A percentile compares a stretch with the other conserved stretches of the same genome.
phyloP scores from a whole-genome alignment of 2,329 filamentous ascomycete species.

The Calonectria pseudoturangicola region DNA sequence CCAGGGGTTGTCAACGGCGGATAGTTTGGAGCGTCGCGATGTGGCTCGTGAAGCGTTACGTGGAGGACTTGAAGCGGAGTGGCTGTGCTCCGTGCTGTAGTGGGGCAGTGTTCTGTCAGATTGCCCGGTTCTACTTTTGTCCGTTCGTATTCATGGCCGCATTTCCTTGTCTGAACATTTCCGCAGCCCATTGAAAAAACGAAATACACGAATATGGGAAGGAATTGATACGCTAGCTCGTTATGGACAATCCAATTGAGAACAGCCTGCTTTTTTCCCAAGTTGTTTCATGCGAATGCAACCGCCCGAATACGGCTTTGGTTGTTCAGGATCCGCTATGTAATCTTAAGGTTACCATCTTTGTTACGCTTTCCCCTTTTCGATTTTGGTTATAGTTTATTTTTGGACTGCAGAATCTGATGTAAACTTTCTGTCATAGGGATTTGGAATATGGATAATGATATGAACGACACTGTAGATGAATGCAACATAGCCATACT shows the following conservation, averaged over 20 bases:
- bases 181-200: background rate
- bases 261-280: background rate
- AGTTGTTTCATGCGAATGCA: background rate
- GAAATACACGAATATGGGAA: background rate
- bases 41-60: constrained; percentile 52
- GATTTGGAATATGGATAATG: background rate
- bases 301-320: background rate
- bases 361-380: constrained; percentile 19
- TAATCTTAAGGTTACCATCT: constrained; percentile 20
- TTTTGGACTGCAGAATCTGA: background rate
- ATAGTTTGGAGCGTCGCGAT: constrained; percentile 43
- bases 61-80: constrained; percentile 43
- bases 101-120: constrained; percentile 39
- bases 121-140: constrained; percentile 41
- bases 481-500: too few relatives aligned
- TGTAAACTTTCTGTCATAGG: background rate
- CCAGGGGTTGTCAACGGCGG: constrained; percentile 43
- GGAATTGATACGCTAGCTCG: too few relatives aligned
- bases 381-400: constrained; percentile 6
- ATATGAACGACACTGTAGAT: background rate
- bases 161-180: background rate
- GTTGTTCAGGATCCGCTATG: background rate
- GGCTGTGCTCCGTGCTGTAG: constrained; percentile 45
- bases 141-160: constrained; percentile 36
- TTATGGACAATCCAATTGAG: background rate